Conservation (phyloP, 2,329 filamentous ascomycete genomes). For the Cyanodermella asteris region DNA sequence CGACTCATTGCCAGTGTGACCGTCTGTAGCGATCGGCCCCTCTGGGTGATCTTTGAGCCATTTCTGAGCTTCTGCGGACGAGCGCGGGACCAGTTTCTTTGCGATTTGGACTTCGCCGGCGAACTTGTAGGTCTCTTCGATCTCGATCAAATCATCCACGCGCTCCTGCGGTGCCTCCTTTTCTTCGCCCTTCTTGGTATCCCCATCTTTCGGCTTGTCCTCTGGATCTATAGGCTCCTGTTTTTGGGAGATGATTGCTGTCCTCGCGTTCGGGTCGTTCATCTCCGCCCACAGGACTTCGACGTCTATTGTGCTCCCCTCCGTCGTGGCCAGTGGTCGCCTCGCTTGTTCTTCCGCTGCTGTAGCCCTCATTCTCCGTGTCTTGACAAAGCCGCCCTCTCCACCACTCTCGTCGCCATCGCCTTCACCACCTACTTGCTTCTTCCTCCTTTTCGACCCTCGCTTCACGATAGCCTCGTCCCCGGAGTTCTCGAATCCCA, state of each 20-base stretch:
- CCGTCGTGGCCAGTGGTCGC: conserved; percentile 24
- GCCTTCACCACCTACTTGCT: conserved; percentile 11
- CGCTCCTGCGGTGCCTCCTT: conserved; percentile 5
- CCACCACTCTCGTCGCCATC: conserved; percentile 21
- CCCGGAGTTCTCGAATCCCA: conserved; percentile 25
- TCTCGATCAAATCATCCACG: conserved; percentile 28
- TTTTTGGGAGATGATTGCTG: conserved; percentile 1
- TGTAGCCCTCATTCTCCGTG: conserved; percentile 25
- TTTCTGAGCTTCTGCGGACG: conserved; percentile 31
- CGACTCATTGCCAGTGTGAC: conserved; percentile 13
- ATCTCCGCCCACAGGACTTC: conserved; percentile 32
- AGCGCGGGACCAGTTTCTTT: conserved; percentile 28
- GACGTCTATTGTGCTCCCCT: conserved; percentile 32
- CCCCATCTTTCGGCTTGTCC: background rate
- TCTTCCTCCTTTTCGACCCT: conserved; percentile 17
- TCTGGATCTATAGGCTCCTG: background rate
- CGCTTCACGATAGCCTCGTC: conserved; percentile 34
- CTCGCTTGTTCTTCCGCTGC: conserved; percentile 21
- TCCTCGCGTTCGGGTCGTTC: conserved; percentile 15
- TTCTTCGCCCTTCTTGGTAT: conserved; percentile 1
- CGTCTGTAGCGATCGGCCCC: no score
- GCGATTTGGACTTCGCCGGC: conserved; percentile 32
- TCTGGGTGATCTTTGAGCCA: conserved; percentile 23
- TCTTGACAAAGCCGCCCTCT: conserved; percentile 29
- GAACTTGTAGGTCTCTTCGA: conserved; percentile 35